Evolutionary conservation across 148 eudicot species (phyloP), one percentile per base, ranked within the genome.

Genomic region (Oxyria digyna): DNA sequence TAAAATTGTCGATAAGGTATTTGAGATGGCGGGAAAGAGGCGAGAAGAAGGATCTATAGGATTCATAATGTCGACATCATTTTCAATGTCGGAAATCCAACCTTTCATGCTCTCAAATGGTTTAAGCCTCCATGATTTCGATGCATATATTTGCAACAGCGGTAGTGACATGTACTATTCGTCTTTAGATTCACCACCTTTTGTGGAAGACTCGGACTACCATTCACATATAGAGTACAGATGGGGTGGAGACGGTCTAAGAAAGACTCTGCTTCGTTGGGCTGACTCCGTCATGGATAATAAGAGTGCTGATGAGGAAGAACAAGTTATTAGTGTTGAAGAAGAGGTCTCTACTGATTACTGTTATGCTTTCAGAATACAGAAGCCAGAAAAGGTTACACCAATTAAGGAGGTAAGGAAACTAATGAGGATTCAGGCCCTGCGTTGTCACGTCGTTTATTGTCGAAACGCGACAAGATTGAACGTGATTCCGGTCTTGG

Each of bases 191-290:
- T 69, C 87, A 11, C 11, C 31, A 67, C 83, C 85, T 1, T 76
- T 88, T 74, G 80, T 90, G 12, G 80, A 77, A 57, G 99, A 94
- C 75, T 76, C 86, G n/a, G 91, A 88, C 71, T 94, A 94, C 69
- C 96, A 85, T 80, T 87, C 96, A 37, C 99, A 94, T 57, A 88
- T 88, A 64, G 95, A 84, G 69, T 84, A 88, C 72, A 88, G 97
- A 20, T 94, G 99, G 99, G 99, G 99, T 54, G 97, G 97, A 40
- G 99, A 94, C 82, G 96, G 99, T 62, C 82, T 94, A 64, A 80
- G 91, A 77, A 88, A 83, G 83, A 90, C 99, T 59, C 80, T 94
- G 76, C 76, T 80, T 41, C 92, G 97, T 37, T 94, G 99, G 99
- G 89, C 85, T 5, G 78, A 82, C 55, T 81, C 95, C 65, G 27